These are phyloP conservation scores for Dunaliella primolecta DNA, from an alignment of 139 green algal genomes.

Conservation along the genomic window DNA sequence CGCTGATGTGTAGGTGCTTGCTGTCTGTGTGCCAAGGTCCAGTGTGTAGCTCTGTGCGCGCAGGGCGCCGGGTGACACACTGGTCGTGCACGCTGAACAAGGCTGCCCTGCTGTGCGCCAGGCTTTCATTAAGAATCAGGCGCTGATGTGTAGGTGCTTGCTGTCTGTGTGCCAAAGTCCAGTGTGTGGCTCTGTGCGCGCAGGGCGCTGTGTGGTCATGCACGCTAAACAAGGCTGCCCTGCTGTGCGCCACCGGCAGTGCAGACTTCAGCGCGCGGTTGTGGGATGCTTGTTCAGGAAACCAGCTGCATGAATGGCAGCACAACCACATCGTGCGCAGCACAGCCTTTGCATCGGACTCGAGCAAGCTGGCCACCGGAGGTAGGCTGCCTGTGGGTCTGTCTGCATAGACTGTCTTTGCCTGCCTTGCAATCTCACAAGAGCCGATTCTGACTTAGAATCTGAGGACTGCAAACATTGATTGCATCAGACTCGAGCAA, in stretches of 20 bases:
- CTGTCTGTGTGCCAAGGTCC: no score
- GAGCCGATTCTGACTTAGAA: no score
- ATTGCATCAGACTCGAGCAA: conserved; percentile 50
- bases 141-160: no score
- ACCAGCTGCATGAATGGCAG: conserved; percentile 81
- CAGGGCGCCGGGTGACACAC: no score
- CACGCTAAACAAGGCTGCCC: conserved; percentile 79
- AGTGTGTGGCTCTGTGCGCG: background rate
- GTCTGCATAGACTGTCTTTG: no score
- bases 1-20: no score
- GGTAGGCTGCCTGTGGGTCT: conserved; percentile 31
- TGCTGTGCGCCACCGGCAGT: conserved; percentile 85
- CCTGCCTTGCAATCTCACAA: no score
- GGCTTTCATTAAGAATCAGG: no score
- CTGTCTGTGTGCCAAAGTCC: no score
- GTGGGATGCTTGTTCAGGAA: conserved; percentile 93
- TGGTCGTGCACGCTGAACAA: conserved; percentile 86
- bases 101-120: conserved; percentile 81
- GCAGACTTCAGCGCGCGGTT: conserved; percentile 93
- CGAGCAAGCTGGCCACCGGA: conserved; percentile 63
- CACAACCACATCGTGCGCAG: conserved; percentile 95
- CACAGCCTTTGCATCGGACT: conserved; percentile 66
- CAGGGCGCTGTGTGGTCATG: conserved; percentile 94
- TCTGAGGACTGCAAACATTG: no score
- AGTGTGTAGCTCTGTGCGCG: no score